Base-by-base conservation (phyloP, 371 early-diverging fungal species). In the Mucor irregularis region DNA sequence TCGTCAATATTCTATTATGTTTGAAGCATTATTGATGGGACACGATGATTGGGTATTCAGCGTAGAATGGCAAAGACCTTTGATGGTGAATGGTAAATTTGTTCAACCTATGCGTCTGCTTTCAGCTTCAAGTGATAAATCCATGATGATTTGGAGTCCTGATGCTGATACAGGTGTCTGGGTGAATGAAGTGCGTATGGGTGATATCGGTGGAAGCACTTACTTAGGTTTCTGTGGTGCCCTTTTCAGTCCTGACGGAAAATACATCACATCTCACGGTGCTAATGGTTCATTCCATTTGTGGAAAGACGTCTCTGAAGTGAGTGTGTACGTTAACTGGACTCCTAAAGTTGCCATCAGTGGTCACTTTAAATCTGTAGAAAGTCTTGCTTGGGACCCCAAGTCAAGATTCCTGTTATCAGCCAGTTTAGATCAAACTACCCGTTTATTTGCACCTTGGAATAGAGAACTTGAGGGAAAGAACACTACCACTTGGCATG, bases 1-100 rank as follows among this genome's bases (percentile, higher is more conserved):
- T 37, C 51, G 61, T 29, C 76, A 79, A 19, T 91, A 83, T 55
- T 78, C 89, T 0, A 75, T 92, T 31, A 86, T 91, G 80, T 87
- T 95, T 56, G 95, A 92, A 62, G 84, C 91, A 2, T 78, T 96
- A n/a, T 75, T 98, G 25, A 76, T 91, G 73, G 97, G 94, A 1
- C 98, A 98, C 61, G 97, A 97, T 54, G 96, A 95, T 53, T 96
- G 97, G 97, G 93, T 97, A 11, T 88, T 90, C 68, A 83, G 86
- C 45, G 89, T 93, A 24, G 64, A 77, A 47, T 96, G 95, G 94
- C 82, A 89, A 29, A 78, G 82, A 4, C 74, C 86, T 25, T 49
- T 33, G 7, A 30, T 53, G 9, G 62, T 38, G 34, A 35, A 48
- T 44, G 52, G 56, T 42, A 50, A 46, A 10, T 80, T 78, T 46